Conservation (phyloP, 495 filamentous ascomycete species). For the Penicillium maclennaniae region DNA sequence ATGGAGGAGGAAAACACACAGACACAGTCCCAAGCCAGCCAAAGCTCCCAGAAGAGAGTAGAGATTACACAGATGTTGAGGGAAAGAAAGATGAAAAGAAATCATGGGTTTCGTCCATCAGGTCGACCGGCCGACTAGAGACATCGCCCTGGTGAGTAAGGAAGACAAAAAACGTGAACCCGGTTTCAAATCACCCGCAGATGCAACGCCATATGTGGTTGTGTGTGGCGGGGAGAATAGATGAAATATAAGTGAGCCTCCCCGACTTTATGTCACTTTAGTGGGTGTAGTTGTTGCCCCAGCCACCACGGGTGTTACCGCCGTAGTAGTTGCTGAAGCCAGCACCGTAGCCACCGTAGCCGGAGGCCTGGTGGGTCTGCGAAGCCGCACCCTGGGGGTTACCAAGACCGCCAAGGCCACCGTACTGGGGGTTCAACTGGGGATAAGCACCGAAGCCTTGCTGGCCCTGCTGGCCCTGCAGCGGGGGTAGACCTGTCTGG, state of each 20-base stretch:
- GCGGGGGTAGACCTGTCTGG: constrained; percentile 64
- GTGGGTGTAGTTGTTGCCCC: constrained; percentile 67
- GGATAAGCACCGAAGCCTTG: constrained; percentile 73
- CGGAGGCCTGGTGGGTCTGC: constrained; percentile 57
- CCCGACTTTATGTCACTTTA: constrained; percentile 13
- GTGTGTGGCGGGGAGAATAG: constrained; percentile 16
- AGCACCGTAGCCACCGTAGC: constrained; percentile 49
- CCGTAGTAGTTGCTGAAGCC: constrained; percentile 56
- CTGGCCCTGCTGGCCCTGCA: constrained; percentile 66
- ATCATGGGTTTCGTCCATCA: constrained; percentile 23
- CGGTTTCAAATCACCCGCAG: constrained; percentile 31
- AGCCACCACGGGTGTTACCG: constrained; percentile 38
- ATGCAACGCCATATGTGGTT: constrained; percentile 40
- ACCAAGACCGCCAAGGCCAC: constrained; percentile 65
- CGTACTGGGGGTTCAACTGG: constrained; percentile 70
- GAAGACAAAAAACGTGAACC: constrained; percentile 26
- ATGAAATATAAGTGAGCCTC: neutral
- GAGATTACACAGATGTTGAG: constrained; percentile 44
- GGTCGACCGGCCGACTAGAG: constrained; percentile 12
- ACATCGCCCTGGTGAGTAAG: constrained; percentile 11
- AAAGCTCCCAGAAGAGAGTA: constrained; percentile 46
- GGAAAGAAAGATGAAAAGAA: constrained; percentile 29
- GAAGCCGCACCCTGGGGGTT: constrained; percentile 55
- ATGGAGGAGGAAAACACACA: constrained; percentile 16
- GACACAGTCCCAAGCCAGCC: constrained; percentile 34